phyloP scores from a whole-genome alignment of 2,329 filamentous ascomycete species.

The Botrytis cinerea region DNA sequence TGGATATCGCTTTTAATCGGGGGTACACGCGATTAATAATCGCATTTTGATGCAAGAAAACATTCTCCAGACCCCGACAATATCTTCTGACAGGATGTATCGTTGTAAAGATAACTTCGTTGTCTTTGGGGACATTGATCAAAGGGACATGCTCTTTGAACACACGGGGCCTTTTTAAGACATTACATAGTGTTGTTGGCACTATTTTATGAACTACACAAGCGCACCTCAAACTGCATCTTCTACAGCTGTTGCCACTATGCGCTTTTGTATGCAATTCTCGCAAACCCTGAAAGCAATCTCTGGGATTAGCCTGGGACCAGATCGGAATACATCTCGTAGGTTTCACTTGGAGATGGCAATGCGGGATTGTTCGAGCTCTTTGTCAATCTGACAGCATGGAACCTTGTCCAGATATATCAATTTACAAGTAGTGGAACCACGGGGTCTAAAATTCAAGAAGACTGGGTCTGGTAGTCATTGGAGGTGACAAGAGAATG shows the following conservation, averaged over 20 bases:
- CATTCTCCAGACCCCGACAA: not conserved
- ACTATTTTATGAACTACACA: not conserved
- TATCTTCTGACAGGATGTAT: not conserved
- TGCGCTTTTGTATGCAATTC: not conserved
- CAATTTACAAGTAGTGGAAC: not conserved
- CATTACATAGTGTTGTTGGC: too few species aligned
- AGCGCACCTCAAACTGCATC: too few species aligned
- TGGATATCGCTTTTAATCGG: not conserved
- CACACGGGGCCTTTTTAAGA: not conserved
- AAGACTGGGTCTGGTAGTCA: not conserved
- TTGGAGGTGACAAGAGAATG: not conserved
- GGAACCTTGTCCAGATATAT: not conserved
- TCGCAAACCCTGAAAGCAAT: not conserved
- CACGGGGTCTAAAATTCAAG: not conserved
- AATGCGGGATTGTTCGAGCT: not conserved
- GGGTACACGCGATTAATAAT: not conserved
- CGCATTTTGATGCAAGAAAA: not conserved
- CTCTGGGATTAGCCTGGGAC: not conserved
- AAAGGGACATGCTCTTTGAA: too few species aligned
- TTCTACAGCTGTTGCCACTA: not conserved
- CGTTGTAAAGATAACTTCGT: not conserved
- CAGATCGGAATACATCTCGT: not conserved
- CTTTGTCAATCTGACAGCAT: not conserved
- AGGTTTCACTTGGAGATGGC: not conserved
- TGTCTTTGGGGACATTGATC: not conserved